These are phyloP conservation scores for Herpetomonas tarakana DNA, from an alignment of 208 protist genomes.

Conservation along the genomic window DNA sequence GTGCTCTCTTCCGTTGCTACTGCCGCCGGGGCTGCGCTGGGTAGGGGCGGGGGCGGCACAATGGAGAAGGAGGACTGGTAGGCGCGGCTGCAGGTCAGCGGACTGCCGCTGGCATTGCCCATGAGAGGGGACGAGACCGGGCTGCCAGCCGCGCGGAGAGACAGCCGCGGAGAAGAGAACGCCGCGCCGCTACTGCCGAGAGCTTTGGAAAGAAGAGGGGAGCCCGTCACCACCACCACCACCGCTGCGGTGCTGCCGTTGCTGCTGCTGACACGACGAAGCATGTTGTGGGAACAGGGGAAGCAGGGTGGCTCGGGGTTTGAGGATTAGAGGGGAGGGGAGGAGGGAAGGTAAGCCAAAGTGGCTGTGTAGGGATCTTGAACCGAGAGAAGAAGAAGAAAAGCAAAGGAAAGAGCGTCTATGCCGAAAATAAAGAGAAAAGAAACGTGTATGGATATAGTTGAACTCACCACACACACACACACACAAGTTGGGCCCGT, in stretches of 20 bases:
- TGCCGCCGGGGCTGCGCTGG: conserved; percentile 5
- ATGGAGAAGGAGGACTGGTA: neutral
- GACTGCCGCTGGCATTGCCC: neutral
- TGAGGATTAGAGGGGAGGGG: too few species aligned
- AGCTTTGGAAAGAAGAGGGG: neutral
- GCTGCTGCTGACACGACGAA: conserved; percentile 7
- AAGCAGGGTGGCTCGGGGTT: too few species aligned
- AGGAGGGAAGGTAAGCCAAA: too few species aligned
- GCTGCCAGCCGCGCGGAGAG: too few species aligned
- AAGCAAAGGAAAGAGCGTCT: too few species aligned
- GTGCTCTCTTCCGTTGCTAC: neutral
- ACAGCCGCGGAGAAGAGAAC: too few species aligned
- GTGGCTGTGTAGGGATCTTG: too few species aligned
- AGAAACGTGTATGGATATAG: too few species aligned
- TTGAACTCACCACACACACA: too few species aligned
- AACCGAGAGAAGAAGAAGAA: too few species aligned
- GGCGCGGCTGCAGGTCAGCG: neutral
- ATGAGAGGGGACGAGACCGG: neutral
- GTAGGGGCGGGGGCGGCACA: neutral
- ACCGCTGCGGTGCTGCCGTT: neutral
- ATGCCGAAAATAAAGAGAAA: too few species aligned
- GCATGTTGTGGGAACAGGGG: conserved; percentile 6
- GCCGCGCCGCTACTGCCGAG: neutral
- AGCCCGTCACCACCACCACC: neutral
- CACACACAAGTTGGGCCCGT: too few species aligned